phyloP scores from a whole-genome alignment of 1,284 basidiomycete species.

The Sanguinoderma infundibulare region DNA sequence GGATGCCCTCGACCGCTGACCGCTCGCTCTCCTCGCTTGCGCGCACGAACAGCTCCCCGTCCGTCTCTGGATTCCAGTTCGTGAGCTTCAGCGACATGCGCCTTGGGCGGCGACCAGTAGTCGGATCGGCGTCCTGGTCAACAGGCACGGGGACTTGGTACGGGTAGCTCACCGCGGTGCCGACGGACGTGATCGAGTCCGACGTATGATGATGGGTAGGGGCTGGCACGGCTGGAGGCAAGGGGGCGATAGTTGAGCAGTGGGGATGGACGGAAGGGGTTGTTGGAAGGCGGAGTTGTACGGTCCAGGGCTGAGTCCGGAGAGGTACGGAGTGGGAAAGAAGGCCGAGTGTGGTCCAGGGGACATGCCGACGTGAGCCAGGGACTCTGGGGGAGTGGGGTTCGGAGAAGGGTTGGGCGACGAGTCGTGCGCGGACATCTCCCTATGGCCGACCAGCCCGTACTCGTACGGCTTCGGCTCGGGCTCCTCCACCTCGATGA shows the following conservation, averaged over 20 bases:
- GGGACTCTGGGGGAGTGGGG: conserved; percentile 23
- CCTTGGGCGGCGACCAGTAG: conserved; percentile 24
- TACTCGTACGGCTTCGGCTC: conserved; percentile 36
- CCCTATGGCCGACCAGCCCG: conserved; percentile 31
- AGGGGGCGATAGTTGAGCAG: conserved; percentile 5
- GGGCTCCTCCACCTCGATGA: conserved; percentile 17
- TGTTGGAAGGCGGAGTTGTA: conserved; percentile 2
- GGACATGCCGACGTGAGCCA: conserved; percentile 1
- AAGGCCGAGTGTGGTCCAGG: too few species aligned
- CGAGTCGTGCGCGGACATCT: conserved; percentile 20
- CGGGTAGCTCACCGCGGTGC: conserved; percentile 24
- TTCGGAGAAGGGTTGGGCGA: conserved; percentile 14
- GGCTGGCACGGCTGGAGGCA: not conserved
- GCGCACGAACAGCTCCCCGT: conserved; percentile 25
- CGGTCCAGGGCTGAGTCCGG: not conserved
- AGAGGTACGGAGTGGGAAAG: too few species aligned
- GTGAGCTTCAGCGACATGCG: conserved; percentile 33
- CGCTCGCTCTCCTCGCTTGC: conserved; percentile 12
- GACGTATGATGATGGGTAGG: conserved; percentile 5
- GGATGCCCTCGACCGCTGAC: not conserved
- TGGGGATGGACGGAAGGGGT: not conserved
- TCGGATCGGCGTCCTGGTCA: conserved; percentile 9
- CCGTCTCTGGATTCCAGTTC: conserved; percentile 34
- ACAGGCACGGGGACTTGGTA: conserved; percentile 10
- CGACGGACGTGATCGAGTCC: conserved; percentile 16